Conservation (phyloP, 495 filamentous ascomycete genomes). For the Chaetomidium leptoderma region DNA sequence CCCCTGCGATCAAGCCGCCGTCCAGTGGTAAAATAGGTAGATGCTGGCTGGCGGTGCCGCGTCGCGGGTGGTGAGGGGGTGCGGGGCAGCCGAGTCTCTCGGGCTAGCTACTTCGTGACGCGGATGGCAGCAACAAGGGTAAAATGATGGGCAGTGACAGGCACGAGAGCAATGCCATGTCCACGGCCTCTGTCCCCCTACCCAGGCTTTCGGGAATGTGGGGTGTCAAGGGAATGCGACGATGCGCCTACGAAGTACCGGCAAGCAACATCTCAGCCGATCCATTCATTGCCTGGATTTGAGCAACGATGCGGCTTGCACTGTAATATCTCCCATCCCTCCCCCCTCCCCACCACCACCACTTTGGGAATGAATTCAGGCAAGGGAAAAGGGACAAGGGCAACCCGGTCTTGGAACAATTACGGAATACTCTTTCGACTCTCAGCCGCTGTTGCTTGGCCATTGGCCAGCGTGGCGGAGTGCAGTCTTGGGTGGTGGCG, state of each 20-base stretch:
- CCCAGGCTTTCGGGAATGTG: neutral
- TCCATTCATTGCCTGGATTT: too few relatives aligned
- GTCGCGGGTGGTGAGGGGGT: slow-evolving; percentile 5
- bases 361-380: neutral
- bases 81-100: too few relatives aligned
- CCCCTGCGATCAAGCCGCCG: neutral
- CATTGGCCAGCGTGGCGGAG: slow-evolving; percentile 7
- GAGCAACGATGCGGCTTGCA: slow-evolving; percentile 2
- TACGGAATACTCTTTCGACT: neutral
- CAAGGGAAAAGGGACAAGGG: neutral
- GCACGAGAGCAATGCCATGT: neutral
- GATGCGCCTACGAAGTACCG: neutral
- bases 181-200: too few relatives aligned
- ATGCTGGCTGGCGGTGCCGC: slow-evolving; percentile 3
- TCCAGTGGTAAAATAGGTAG: neutral
- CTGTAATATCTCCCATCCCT: neutral
- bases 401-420: neutral
- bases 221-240: neutral
- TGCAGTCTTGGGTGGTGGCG: neutral
- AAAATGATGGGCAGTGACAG: neutral
- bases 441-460: slow-evolving; percentile 1
- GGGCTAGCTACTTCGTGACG: too few relatives aligned
- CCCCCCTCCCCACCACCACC: neutral
- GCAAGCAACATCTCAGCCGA: neutral
- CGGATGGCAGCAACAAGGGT: neutral